Evolutionary conservation across 1,284 basidiomycete species (phyloP), one percentile per base, ranked within the genome.

Genomic region (Ceratobasidium sp.): DNA sequence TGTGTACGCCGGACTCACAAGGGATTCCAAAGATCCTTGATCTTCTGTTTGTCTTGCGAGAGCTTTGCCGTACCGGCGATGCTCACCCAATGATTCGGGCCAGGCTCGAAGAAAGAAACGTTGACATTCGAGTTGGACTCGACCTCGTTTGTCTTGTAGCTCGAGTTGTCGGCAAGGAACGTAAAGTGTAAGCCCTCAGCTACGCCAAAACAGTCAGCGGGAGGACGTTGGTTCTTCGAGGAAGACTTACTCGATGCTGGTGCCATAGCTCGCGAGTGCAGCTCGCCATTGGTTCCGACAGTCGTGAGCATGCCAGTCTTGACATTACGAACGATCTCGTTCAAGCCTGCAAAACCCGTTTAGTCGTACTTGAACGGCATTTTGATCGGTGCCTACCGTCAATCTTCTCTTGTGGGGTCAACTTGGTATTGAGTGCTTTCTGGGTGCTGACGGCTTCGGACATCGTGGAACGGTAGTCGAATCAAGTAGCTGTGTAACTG

Each of bases 261-360:
- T n/a, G 88, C 87, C 95, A 96, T 97, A 49, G 92, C 92, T 67
- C 95, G 88, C 7, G 94, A 90, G 83, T 97, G 95, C 46, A 98
- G 84, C 67, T 88, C 85, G 1, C 95, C 95, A 78, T 90, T 86
- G n/a, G 88, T 82, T 22, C 89, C 87, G 62, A 92, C 91, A 19
- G 94, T 94, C 19, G 92, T 93, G 69, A 97, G 86, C 92, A 97
- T 95, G 65, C 91, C 92, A 0, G 89, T 90, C 81, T 89, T 87
- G 25, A 90, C 88, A 78, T 91, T 94, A 83, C 96, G 94, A n/a
- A 92, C 85, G n/a, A 93, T 94, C 80, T 97, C 96, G 66, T 91
- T 90, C 78, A 96, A 86, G 82, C 97, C 92, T 29, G 93, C 94
- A 81, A 97, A 97, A 89, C 95, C 97, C 0, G 92, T 93, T 40